These are phyloP conservation scores for Kuraishia cidri DNA, from an alignment of 805 yeast genomes.

Conservation along the genomic window DNA sequence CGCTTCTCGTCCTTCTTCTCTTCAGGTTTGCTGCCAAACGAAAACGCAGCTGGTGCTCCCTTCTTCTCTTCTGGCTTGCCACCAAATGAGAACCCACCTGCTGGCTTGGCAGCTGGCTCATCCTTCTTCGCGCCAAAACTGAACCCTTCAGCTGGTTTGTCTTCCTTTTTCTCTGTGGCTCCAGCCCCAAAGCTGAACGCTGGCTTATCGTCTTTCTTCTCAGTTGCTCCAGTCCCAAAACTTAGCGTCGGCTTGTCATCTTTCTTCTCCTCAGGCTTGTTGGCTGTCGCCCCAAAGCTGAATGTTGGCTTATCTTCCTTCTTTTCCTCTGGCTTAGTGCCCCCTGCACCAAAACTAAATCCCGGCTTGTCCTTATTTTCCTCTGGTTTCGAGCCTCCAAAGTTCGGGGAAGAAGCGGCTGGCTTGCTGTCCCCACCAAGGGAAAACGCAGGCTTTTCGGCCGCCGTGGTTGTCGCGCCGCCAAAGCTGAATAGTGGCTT, in stretches of 20 bases:
- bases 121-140: slow-evolving; percentile 6
- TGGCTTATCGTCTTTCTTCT: slow-evolving; percentile 2
- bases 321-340: slow-evolving; percentile 1
- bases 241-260: slow-evolving; percentile 3
- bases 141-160: slow-evolving; percentile 1
- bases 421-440: no score
- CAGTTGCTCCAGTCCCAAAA: slow-evolving; percentile 6
- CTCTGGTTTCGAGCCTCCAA: no score
- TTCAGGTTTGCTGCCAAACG: slow-evolving; percentile 6
- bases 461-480: no score
- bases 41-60: slow-evolving; percentile 5
- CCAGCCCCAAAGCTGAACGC: slow-evolving; percentile 1
- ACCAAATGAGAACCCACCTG: slow-evolving; percentile 3
- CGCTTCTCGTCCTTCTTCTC: slow-evolving; percentile 5
- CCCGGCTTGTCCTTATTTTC: no score
- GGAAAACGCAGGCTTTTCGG: no score
- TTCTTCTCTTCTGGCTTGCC: slow-evolving; percentile 4
- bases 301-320: slow-evolving; percentile 3
- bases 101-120: slow-evolving; percentile 2
- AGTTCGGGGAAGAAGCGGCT: no score
- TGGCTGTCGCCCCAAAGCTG: slow-evolving; percentile 6
- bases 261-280: slow-evolving; percentile 2
- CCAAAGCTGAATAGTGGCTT: no score
- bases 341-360: neutral
- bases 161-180: slow-evolving; percentile 1